phyloP scores from a whole-genome alignment of 2,329 filamentous ascomycete species.

The Penicillium brasilianum region DNA sequence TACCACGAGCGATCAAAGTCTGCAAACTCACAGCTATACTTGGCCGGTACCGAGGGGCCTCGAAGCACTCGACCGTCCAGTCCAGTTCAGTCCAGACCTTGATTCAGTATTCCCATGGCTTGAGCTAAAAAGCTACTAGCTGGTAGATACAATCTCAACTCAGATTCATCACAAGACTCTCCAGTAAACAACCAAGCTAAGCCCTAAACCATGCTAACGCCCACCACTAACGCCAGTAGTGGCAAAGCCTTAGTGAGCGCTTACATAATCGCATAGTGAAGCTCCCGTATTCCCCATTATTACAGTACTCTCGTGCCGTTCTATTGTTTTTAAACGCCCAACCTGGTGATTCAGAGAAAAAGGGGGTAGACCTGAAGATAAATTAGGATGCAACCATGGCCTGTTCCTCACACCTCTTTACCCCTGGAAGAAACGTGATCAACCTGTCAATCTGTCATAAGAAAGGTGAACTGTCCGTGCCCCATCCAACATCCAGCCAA shows the following conservation, averaged over 20 bases:
- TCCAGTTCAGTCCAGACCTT: background rate
- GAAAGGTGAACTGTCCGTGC: background rate
- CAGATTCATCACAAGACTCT: background rate
- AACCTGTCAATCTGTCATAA: background rate
- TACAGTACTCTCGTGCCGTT: background rate
- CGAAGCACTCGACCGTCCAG: background rate
- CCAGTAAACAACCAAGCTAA: background rate
- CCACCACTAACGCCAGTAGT: background rate
- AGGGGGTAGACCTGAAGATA: background rate
- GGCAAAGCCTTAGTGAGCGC: background rate
- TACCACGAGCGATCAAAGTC: background rate
- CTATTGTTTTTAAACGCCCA: background rate
- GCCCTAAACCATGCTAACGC: background rate
- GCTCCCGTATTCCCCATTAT: background rate
- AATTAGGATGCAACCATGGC: background rate
- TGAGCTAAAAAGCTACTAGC: too few relatives aligned
- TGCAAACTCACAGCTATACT: background rate
- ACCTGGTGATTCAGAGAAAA: background rate
- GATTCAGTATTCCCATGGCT: too few relatives aligned
- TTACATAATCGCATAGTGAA: background rate
- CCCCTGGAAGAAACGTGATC: conserved; percentile 15
- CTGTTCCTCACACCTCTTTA: conserved; percentile 22
- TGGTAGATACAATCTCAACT: too few relatives aligned
- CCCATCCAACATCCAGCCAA: background rate
- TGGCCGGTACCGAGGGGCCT: background rate